phyloP scores from a whole-genome alignment of 139 green algal species.

The Edaphochlamys debaryana region DNA sequence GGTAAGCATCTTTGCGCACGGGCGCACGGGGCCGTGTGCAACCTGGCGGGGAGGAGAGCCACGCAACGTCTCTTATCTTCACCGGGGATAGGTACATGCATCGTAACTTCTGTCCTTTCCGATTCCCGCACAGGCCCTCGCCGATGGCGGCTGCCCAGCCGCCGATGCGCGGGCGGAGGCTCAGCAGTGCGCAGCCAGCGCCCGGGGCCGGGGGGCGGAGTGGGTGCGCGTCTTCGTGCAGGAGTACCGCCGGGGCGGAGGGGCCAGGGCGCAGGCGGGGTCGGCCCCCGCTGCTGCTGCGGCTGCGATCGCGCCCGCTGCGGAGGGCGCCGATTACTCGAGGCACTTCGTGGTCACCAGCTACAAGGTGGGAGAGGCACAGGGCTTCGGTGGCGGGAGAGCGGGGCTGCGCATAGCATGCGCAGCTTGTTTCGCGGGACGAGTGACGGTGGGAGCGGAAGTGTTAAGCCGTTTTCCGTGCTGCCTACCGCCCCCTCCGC shows the following conservation, averaged over 20 bases:
- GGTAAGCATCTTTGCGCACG: too few species aligned
- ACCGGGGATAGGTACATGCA: neutral
- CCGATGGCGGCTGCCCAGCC: too few species aligned
- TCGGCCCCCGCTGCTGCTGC: neutral
- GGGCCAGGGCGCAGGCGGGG: neutral
- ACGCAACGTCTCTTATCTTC: too few species aligned
- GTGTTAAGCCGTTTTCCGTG: neutral
- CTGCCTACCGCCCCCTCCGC: neutral
- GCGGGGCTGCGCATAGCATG: neutral
- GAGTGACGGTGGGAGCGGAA: neutral
- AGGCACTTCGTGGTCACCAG: constrained; percentile 50
- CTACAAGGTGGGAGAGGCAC: constrained; percentile 36
- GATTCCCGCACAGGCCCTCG: too few species aligned
- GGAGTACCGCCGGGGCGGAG: constrained; percentile 26
- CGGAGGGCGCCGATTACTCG: constrained; percentile 21
- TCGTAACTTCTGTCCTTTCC: too few species aligned
- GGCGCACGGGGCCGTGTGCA: neutral
- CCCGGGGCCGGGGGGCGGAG: neutral
- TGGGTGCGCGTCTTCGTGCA: constrained; percentile 42
- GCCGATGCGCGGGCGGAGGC: neutral
- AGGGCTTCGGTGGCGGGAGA: too few species aligned
- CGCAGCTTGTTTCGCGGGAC: neutral
- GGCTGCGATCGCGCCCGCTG: neutral
- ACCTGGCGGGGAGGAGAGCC: neutral
- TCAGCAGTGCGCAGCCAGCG: too few species aligned